These are phyloP conservation scores for Wolfiporia cocos DNA, from an alignment of 1,284 basidiomycete genomes.

Conservation along the genomic window DNA sequence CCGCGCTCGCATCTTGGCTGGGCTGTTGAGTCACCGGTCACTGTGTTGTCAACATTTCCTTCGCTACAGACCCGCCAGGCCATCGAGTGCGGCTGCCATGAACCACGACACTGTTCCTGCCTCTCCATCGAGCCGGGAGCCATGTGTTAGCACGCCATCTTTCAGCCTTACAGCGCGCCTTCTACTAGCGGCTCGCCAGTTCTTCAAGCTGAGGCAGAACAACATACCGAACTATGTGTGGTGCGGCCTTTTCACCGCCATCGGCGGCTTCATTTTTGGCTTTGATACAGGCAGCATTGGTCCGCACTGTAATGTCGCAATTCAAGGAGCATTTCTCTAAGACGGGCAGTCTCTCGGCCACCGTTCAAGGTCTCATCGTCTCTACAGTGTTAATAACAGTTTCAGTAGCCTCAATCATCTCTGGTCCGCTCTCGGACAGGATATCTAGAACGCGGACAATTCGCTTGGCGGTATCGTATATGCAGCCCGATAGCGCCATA, in stretches of 20 bases:
- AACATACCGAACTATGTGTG: constrained; percentile 21
- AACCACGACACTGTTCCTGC: too few species aligned
- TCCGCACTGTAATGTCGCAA: constrained; percentile 39
- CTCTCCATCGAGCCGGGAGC: too few species aligned
- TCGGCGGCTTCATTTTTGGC: constrained; percentile 34
- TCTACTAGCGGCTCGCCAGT: too few species aligned
- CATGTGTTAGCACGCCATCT: too few species aligned
- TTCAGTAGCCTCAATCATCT: constrained; percentile 35
- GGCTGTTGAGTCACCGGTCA: too few species aligned
- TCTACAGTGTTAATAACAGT: constrained; percentile 42
- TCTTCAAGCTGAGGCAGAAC: too few species aligned
- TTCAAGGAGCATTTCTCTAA: constrained; percentile 31
- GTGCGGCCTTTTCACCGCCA: constrained; percentile 27
- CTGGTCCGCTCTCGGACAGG: constrained; percentile 40
- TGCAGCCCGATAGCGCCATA: constrained; percentile 32
- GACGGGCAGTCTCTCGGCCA: constrained; percentile 23
- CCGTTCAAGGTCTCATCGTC: constrained; percentile 37
- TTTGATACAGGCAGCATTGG: constrained; percentile 40
- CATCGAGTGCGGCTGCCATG: too few species aligned
- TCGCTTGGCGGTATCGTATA: constrained; percentile 34
- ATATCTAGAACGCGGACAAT: constrained; percentile 44
- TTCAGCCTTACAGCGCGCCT: too few species aligned
- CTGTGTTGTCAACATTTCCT: too few species aligned
- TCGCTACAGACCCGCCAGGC: too few species aligned
- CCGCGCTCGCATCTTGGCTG: not conserved